Evolutionary conservation across 306 rosid species (phyloP), one percentile per base, ranked within the genome.

Genomic region (Prinsepia uniflora): DNA sequence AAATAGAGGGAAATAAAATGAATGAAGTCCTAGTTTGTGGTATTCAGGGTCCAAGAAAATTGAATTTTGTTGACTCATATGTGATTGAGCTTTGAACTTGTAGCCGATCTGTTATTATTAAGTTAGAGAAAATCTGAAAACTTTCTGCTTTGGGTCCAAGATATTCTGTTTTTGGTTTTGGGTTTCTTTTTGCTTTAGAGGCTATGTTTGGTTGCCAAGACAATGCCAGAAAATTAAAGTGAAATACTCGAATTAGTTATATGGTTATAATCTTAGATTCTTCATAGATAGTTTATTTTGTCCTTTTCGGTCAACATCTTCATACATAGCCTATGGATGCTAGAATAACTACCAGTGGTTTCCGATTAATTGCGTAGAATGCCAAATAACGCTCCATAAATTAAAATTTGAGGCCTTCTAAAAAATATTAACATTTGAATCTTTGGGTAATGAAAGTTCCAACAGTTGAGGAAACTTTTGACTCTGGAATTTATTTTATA

Each of bases 1-100:
- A 24, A 72, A 43, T 50, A 54, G 71, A 39, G 61, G 52, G 63
- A 70, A 61, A 30, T 41, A 5, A 39, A 41, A 41, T n/a, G 18
- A 46, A 40, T 41, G 10, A 10, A 71, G 69, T 41, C 53, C 20
- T 8, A 55, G 54, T 56, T 56, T 11, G 41, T 54, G 8, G 4
- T 10, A 36, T n/a, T 47, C 7, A 48, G 14, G 43, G 15, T 34
- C 40, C 5, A 8, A 4, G 5, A 45, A 2, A 65, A 44, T 6
- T 10, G 5, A 30, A 30, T 30, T 30, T 3, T 30, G 36, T 30
- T 30, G 36, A 30, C 36, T 30, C 36, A 2, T 30, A 30, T 30
- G 36, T 30, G 18, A 46, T 19, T 19, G n/a, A 44, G 39, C 67
- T 72, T 36, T 50, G 19, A 6, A 15, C 20, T 17, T 54, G 1